Conservation (phyloP, 192 early-diverging fungal species). For the Coemansia sp. region DNA sequence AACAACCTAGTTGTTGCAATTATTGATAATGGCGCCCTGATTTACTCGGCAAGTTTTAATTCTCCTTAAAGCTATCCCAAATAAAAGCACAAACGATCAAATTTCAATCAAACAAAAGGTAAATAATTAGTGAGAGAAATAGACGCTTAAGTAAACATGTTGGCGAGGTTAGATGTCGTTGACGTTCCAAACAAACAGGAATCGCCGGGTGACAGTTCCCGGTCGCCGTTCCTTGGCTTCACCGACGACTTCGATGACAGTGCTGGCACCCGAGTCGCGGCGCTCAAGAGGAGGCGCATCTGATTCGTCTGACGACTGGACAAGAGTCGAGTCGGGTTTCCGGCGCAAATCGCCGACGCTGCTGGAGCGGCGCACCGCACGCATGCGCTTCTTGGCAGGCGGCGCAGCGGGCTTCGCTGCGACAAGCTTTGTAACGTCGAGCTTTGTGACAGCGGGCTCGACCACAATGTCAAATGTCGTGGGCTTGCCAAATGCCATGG, state of each 20-base stretch:
- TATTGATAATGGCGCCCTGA: no score
- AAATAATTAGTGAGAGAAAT: no score
- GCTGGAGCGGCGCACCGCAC: slow-evolving; percentile 39
- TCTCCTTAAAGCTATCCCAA: no score
- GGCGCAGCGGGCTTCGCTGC: slow-evolving; percentile 1
- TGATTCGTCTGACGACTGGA: background rate
- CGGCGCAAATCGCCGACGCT: slow-evolving; percentile 34
- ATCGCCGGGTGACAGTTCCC: slow-evolving; percentile 47
- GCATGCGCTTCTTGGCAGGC: slow-evolving; percentile 46
- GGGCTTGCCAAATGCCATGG: slow-evolving; percentile 47
- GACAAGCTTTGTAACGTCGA: background rate
- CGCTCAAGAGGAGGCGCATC: slow-evolving; percentile 3
- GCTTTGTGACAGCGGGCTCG: slow-evolving; percentile 7
- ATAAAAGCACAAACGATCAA: no score
- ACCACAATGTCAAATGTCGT: slow-evolving; percentile 38
- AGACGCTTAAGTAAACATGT: no score
- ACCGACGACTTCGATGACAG: slow-evolving; percentile 44
- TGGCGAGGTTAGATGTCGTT: slow-evolving; percentile 21
- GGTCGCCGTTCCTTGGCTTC: slow-evolving; percentile 46
- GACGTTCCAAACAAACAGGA: slow-evolving; percentile 54
- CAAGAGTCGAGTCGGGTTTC: slow-evolving; percentile 12
- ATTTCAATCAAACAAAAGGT: no score
- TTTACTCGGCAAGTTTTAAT: no score
- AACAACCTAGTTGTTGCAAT: no score
- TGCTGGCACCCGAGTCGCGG: slow-evolving; percentile 43